Evolutionary conservation across 2,329 filamentous ascomycete species (phyloP).

Genomic region (Diaporthe aspalathi): DNA sequence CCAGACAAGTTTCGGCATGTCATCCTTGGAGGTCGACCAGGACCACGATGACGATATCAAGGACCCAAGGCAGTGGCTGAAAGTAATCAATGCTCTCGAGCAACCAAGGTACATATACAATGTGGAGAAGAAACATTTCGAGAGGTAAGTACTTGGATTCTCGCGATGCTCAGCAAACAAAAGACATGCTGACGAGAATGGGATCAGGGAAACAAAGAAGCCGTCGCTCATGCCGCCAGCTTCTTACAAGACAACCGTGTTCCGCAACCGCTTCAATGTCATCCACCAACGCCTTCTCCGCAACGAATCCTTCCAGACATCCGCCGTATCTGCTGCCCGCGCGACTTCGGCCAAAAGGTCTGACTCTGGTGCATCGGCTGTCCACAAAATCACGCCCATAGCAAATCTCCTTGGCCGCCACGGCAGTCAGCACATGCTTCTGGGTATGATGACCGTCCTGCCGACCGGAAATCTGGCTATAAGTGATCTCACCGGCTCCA

Average conservation of each 20-base stretch:
- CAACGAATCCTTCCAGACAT: slow-evolving; percentile 92
- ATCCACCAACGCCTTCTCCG: slow-evolving; percentile 92
- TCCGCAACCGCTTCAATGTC: slow-evolving; percentile 90
- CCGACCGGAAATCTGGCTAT: slow-evolving; percentile 86
- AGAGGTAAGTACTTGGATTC: slow-evolving; percentile 65
- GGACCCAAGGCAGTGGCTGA: slow-evolving; percentile 86
- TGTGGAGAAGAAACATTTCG: slow-evolving; percentile 87
- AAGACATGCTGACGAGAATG: slow-evolving; percentile 22
- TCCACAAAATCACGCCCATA: slow-evolving; percentile 91
- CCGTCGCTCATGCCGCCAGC: slow-evolving; percentile 80
- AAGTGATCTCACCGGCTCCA: slow-evolving; percentile 88
- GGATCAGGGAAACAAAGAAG: slow-evolving; percentile 66
- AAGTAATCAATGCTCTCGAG: slow-evolving; percentile 83
- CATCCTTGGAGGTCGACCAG: slow-evolving; percentile 64
- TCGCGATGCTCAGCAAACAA: background rate
- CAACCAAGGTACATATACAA: slow-evolving; percentile 86
- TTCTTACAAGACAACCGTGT: slow-evolving; percentile 84
- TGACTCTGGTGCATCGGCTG: slow-evolving; percentile 69
- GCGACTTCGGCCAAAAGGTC: slow-evolving; percentile 67
- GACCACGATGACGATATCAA: slow-evolving; percentile 66
- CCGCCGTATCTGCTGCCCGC: slow-evolving; percentile 74
- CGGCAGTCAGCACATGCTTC: slow-evolving; percentile 84
- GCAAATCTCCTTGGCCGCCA: slow-evolving; percentile 80
- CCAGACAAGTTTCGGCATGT: slow-evolving; percentile 73
- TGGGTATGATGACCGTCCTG: slow-evolving; percentile 83